phyloP scores from a whole-genome alignment of 2,329 filamentous ascomycete species.

The Trichophyton rubrum region DNA sequence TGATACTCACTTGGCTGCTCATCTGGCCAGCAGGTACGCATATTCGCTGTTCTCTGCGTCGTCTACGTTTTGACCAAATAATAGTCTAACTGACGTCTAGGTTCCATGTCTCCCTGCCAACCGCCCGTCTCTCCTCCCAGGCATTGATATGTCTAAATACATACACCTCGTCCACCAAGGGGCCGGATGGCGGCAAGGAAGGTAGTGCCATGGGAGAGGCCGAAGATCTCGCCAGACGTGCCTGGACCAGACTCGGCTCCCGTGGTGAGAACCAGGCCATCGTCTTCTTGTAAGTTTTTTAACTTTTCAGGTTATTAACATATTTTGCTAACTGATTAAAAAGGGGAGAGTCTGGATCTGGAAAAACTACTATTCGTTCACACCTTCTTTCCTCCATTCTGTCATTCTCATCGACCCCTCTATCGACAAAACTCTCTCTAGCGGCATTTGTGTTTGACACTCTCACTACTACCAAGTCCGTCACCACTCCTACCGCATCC shows the following conservation, averaged over 20 bases:
- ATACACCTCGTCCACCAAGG: slow-evolving; percentile 77
- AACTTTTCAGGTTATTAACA: not conserved
- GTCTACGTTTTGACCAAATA: no score
- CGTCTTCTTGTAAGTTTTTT: slow-evolving; percentile 66
- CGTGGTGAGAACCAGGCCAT: slow-evolving; percentile 88
- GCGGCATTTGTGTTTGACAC: slow-evolving; percentile 93
- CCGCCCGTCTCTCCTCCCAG: slow-evolving; percentile 79
- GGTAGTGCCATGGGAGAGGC: slow-evolving; percentile 86
- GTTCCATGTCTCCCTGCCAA: slow-evolving; percentile 83
- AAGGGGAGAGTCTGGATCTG: slow-evolving; percentile 89
- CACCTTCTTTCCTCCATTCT: slow-evolving; percentile 78
- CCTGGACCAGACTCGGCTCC: slow-evolving; percentile 72
- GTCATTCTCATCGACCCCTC: slow-evolving; percentile 77
- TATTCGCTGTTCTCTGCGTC: no score
- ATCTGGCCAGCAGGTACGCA: slow-evolving; percentile 38
- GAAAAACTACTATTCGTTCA: slow-evolving; percentile 87
- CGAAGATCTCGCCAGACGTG: slow-evolving; percentile 78
- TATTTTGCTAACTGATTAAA: not conserved
- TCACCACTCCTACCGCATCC: slow-evolving; percentile 87
- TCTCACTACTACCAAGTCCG: slow-evolving; percentile 91
- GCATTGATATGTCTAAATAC: slow-evolving; percentile 88
- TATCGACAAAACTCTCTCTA: slow-evolving; percentile 85
- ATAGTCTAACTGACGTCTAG: slow-evolving; percentile 37
- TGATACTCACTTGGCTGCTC: slow-evolving; percentile 40
- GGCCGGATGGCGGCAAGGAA: slow-evolving; percentile 78